Base-by-base conservation (phyloP, 148 eudicot species). In the Bassia scoparia region DNA sequence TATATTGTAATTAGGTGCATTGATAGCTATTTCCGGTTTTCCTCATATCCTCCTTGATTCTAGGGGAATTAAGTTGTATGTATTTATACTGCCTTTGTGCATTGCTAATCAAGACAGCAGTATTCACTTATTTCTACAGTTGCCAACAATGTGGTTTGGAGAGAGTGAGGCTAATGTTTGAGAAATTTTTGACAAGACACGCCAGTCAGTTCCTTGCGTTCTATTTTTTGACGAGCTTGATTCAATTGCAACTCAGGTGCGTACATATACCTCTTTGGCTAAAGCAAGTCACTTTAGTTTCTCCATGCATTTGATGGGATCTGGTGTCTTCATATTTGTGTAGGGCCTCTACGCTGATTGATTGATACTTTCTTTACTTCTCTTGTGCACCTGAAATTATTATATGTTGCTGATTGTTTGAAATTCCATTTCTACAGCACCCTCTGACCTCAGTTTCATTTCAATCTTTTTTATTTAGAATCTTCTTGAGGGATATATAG, bases 81-180 rank as follows among this genome's bases (percentile, higher is more conserved):
- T n/a, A n/a, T n/a, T n/a, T n/a, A n/a, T n/a, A n/a, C n/a, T n/a
- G n/a, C n/a, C n/a, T n/a, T n/a, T n/a, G n/a, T n/a, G n/a, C n/a
- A n/a, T n/a, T n/a, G n/a, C n/a, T n/a, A n/a, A n/a, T n/a, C n/a
- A n/a, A n/a, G n/a, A n/a, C n/a, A n/a, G n/a, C n/a, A n/a, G n/a
- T n/a, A n/a, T n/a, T n/a, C n/a, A n/a, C n/a, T n/a, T n/a, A n/a
- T n/a, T n/a, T n/a, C n/a, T n/a, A n/a, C n/a, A 89, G 75, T 74
- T 89, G 83, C 86, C 87, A 14, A 89, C 96, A 5, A 89, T 89
- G 91, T 89, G 96, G 96, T 89, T 89, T 70, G 96, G 96, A 54
- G 89, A 89, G 71, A 89, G 96, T 74, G 96, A 89, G 80, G 96
- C 96, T 63, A 89, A 89, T 77, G 96, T 87, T 3, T 46, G 96